Base-by-base conservation (phyloP, 2,329 filamentous ascomycete genomes). In the Exophiala lecanii-corni region DNA sequence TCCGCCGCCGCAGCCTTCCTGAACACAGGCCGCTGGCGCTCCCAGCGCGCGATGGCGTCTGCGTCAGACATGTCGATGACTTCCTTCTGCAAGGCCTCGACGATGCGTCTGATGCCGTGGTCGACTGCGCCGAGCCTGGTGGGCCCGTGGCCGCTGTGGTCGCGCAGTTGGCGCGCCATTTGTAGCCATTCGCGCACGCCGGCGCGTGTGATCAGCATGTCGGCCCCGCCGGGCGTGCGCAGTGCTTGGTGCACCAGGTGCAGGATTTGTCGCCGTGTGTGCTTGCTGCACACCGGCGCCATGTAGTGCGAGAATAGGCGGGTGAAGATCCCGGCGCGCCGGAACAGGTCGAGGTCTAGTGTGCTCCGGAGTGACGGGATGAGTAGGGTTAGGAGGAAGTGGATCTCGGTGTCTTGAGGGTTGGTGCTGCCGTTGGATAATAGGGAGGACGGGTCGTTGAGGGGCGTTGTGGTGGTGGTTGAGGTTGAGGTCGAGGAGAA, bases 141-240 rank as follows among this genome's bases (percentile, higher is more conserved):
- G 6, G 19, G 5, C 9, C 42, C 45, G 15, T 48, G 34, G 7
- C 49, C 49, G 25, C 45, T 43, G n/a, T 51, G 45, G 13, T 38
- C 41, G 9, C 45, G 21, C 9, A 48, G 16, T 15, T 25, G 21
- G 16, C 37, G 21, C n/a, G 40, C 47, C 15, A 50, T 23, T n/a
- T 20, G 23, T 36, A 56, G 34, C 89, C 88, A 94, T 53, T 76
- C 82, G 40, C 91, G 62, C 15, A 85, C 69, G 12, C 85, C 86
- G 32, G 83, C 81, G 43, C 89, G 73, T 1, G 88, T 94, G 26
- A 88, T 74, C 34, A 94, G 70, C n/a, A 84, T 91, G 17, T 56
- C 50, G 3, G 82, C 86, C 62, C 84, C 87, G 1, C 86, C 88
- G 1, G 81, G 75, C 21, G 89, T 76, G 34, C 73, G 74, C 0